phyloP scores from a whole-genome alignment of 73 alveolate species.

The Paramecium octaurelia region DNA sequence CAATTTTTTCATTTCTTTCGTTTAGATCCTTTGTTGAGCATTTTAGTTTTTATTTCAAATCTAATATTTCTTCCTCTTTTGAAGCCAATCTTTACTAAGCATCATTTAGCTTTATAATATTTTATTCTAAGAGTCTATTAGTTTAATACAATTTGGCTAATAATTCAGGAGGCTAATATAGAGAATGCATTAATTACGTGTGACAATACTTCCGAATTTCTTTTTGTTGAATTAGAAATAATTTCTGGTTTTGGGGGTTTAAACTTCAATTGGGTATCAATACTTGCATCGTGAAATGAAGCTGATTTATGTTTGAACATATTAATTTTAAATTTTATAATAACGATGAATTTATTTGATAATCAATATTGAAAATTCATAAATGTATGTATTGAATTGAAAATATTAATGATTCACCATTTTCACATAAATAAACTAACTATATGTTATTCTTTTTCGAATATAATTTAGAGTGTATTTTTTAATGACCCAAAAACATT shows the following conservation, averaged over 20 bases:
- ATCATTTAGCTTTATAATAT: neutral
- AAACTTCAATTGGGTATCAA: neutral
- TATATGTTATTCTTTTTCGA: neutral
- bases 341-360: neutral
- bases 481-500: neutral
- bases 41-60: neutral
- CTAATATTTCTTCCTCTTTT: neutral
- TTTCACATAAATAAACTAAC: neutral
- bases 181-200: neutral
- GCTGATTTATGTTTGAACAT: constrained; percentile 45
- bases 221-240: neutral
- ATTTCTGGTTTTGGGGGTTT: neutral
- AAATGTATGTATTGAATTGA: neutral
- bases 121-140: neutral
- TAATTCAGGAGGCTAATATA: constrained; percentile 26
- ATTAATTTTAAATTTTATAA: neutral
- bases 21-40: neutral
- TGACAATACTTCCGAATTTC: neutral
- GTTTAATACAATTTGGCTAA: constrained; percentile 16
- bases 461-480: neutral
- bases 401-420: neutral
- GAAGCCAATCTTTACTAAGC: neutral
- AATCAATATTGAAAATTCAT: neutral
- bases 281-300: neutral
- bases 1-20: neutral